A percentile compares a stretch with the other conserved stretches of the same genome.
Conservation (phyloP, 2,329 filamentous ascomycete species). For the Trichoderma hamatum region DNA sequence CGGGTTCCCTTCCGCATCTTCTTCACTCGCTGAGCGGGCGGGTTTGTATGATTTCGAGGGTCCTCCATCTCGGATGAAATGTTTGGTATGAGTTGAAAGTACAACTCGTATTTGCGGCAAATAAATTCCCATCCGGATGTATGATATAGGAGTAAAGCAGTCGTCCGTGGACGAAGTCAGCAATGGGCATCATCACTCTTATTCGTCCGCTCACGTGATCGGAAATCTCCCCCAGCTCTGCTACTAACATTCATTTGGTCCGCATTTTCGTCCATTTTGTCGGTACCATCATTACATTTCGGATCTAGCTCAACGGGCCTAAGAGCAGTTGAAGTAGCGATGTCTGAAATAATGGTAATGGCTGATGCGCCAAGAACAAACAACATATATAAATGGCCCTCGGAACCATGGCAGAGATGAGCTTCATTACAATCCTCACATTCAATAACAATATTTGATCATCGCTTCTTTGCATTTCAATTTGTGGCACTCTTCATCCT, state of each 20-base stretch:
- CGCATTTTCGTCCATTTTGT: not conserved
- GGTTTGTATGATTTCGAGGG: not conserved
- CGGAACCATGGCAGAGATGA: not conserved
- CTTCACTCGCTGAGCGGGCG: not conserved
- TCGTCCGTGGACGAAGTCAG: constrained; percentile 30
- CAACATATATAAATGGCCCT: not conserved
- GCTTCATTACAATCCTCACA: not conserved
- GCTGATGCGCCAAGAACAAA: not conserved
- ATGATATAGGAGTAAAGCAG: not conserved
- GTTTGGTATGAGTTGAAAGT: not conserved
- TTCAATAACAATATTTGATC: not conserved
- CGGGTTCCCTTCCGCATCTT: constrained; percentile 36
- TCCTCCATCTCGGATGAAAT: constrained; percentile 16
- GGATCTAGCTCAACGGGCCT: not conserved
- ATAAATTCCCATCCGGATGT: not conserved
- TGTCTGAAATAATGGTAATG: too few species aligned
- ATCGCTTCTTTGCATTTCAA: not conserved
- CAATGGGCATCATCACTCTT: not conserved
- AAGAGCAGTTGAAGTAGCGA: not conserved
- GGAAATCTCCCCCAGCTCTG: not conserved
- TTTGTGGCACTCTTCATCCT: not conserved
- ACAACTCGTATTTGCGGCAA: not conserved
- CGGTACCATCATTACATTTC: not conserved
- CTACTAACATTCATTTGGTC: not conserved
- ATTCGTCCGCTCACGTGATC: constrained; percentile 15